Evolutionary conservation across 768 basidiomycete genomes (phyloP).

Genomic region (Amanita rubescens): DNA sequence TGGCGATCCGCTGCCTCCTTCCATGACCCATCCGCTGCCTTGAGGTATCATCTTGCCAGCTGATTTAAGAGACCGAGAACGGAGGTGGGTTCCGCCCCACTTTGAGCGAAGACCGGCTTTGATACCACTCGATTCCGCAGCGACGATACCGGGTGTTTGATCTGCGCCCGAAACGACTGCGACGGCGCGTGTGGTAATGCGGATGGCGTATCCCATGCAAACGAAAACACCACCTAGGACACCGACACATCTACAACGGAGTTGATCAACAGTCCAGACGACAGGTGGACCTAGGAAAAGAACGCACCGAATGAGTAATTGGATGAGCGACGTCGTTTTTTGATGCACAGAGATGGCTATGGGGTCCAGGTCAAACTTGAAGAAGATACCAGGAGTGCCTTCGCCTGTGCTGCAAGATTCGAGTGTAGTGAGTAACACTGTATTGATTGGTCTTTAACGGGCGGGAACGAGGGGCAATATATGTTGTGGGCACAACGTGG

Average conservation of each 20-base stretch:
- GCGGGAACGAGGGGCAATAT: conserved; percentile 61
- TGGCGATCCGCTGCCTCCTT: too few relatives aligned
- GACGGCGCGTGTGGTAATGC: too few relatives aligned
- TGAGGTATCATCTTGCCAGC: too few relatives aligned
- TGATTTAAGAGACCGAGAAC: too few relatives aligned
- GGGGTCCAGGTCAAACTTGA: too few relatives aligned
- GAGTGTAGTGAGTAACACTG: too few relatives aligned
- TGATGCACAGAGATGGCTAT: conserved; percentile 80
- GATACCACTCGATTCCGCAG: conserved; percentile 54
- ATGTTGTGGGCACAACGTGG: conserved; percentile 92
- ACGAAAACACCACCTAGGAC: too few relatives aligned
- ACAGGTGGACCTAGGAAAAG: not conserved
- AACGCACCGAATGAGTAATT: conserved; percentile 68
- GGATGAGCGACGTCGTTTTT: conserved; percentile 77
- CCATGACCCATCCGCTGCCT: too few relatives aligned
- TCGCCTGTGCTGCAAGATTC: too few relatives aligned
- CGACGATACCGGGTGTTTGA: conserved; percentile 43
- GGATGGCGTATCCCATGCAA: too few relatives aligned
- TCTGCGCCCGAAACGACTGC: too few relatives aligned
- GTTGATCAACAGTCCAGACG: not conserved
- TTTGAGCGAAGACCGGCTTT: conserved; percentile 50
- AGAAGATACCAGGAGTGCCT: conserved; percentile 92
- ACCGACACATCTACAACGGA: conserved; percentile 56
- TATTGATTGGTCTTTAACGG: conserved; percentile 73
- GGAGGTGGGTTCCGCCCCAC: conserved; percentile 62